Percentiles rank a stretch among this genome's conserved stretches.
phyloP scores from a whole-genome alignment of 306 rosid species.

The Acacia confusa region DNA sequence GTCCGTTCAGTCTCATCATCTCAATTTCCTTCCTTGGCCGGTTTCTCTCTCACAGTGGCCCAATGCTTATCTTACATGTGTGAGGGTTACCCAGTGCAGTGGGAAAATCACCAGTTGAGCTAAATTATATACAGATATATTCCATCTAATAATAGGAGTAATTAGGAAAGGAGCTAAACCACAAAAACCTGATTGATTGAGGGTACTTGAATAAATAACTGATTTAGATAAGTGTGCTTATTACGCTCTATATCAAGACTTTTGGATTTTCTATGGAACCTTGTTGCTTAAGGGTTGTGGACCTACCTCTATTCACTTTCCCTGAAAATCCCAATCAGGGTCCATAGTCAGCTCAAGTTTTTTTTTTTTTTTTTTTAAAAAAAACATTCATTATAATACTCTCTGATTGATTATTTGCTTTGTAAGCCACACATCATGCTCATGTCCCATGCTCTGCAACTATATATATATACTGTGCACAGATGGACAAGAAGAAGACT shows the following conservation, averaged over 20 bases:
- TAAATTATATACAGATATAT: not conserved
- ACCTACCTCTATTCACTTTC: slow-evolving; percentile 23
- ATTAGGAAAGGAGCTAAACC: not conserved
- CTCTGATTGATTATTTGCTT: slow-evolving; percentile 20
- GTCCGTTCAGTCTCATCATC: not conserved
- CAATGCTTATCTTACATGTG: not conserved
- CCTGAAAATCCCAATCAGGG: slow-evolving; percentile 26
- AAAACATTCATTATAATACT: not conserved
- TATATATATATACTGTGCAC: not conserved
- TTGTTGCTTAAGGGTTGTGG: slow-evolving; percentile 28
- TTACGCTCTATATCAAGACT: slow-evolving; percentile 9
- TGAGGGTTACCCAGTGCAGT: slow-evolving; percentile 2
- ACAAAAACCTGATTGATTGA: slow-evolving; percentile 1
- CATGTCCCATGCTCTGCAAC: slow-evolving; percentile 14
- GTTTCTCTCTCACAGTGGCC: not conserved
- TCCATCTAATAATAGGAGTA: not conserved
- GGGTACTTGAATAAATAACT: slow-evolving; percentile 2
- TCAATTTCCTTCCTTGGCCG: not conserved
- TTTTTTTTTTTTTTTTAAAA: not conserved
- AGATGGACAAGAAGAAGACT: slow-evolving; percentile 40
- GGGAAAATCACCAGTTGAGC: not conserved
- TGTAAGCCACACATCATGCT: slow-evolving; percentile 28
- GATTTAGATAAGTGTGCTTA: slow-evolving; percentile 20
- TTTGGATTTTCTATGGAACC: slow-evolving; percentile 14
- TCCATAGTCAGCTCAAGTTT: slow-evolving; percentile 1